phyloP scores from a whole-genome alignment of 768 basidiomycete species.

The Rhodotorula diobovata region DNA sequence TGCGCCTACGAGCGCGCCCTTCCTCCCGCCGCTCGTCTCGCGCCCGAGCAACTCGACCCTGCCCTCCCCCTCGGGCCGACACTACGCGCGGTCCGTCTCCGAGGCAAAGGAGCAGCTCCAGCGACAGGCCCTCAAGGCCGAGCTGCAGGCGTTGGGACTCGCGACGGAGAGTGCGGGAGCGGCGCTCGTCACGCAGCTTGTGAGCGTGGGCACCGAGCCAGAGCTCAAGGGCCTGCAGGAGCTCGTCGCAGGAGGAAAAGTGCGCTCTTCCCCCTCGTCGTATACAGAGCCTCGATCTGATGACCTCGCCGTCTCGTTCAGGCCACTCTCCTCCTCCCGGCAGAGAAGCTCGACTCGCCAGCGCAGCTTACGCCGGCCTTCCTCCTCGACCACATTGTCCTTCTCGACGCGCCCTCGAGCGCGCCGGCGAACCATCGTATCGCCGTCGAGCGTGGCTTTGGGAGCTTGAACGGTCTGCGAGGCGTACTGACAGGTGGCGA shows the following conservation, averaged over 20 bases:
- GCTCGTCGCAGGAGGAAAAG: slow-evolving; percentile 64
- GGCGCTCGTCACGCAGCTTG: slow-evolving; percentile 55
- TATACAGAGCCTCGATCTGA: not conserved
- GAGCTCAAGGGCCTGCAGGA: slow-evolving; percentile 71
- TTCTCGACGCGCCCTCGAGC: slow-evolving; percentile 56
- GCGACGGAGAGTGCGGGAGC: slow-evolving; percentile 65
- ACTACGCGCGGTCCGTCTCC: slow-evolving; percentile 21
- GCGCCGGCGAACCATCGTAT: not conserved
- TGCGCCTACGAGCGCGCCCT: slow-evolving; percentile 9
- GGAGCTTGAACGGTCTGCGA: slow-evolving; percentile 78
- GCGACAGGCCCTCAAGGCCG: slow-evolving; percentile 67
- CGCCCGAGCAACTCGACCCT: slow-evolving; percentile 29
- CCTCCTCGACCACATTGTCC: slow-evolving; percentile 73
- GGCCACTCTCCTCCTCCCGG: slow-evolving; percentile 76
- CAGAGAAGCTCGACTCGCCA: slow-evolving; percentile 54
- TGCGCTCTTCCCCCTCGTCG: slow-evolving; percentile 41
- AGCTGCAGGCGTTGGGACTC: slow-evolving; percentile 64
- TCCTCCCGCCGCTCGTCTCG: slow-evolving; percentile 32
- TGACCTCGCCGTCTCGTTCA: slow-evolving; percentile 44
- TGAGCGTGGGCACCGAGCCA: slow-evolving; percentile 50
- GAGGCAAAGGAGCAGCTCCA: slow-evolving; percentile 53
- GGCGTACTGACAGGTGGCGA: slow-evolving; percentile 51
- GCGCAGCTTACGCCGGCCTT: slow-evolving; percentile 65
- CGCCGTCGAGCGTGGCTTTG: slow-evolving; percentile 49
- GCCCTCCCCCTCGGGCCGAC: slow-evolving; percentile 4